phyloP scores from a whole-genome alignment of 179 eudicot genomes.

The Beta macrorhiza region DNA sequence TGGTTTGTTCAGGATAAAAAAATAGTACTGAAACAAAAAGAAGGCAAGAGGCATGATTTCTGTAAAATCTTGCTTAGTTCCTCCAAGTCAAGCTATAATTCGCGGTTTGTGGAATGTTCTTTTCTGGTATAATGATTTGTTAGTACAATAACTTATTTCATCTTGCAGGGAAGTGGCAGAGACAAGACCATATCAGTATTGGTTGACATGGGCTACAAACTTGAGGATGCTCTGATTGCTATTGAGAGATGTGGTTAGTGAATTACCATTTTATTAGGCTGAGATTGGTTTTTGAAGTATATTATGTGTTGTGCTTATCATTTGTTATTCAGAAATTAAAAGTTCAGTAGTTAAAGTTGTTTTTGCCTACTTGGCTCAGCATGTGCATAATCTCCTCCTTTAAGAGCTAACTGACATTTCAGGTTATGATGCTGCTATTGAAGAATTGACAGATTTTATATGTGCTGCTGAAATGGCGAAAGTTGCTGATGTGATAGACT shows the following conservation, averaged over 20 bases:
- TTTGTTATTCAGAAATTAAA: neutral
- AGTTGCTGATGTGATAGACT: conserved; percentile 25
- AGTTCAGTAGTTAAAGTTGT: too few species aligned
- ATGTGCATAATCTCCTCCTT: neutral
- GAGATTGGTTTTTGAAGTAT: neutral
- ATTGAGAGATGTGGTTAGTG: conserved; percentile 28
- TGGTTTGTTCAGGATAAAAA: neutral
- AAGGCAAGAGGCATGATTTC: too few species aligned
- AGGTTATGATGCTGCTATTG: conserved; percentile 34
- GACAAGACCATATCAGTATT: conserved; percentile 12
- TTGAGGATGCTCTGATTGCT: conserved; percentile 23
- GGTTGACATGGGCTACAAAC: conserved; percentile 28
- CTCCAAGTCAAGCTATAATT: neutral
- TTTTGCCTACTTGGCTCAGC: neutral
- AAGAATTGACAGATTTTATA: conserved; percentile 53
- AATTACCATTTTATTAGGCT: neutral
- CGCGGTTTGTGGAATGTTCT: neutral
- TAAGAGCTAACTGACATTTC: conserved; percentile 1
- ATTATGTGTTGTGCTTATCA: neutral
- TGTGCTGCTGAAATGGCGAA: conserved; percentile 63
- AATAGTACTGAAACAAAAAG: too few species aligned
- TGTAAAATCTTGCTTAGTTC: too few species aligned
- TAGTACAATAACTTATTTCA: neutral
- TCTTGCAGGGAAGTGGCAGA: conserved; percentile 21
- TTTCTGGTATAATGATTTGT: neutral